phyloP scores from a whole-genome alignment of 768 basidiomycete genomes.

The Lepiota brunneoincarnata region DNA sequence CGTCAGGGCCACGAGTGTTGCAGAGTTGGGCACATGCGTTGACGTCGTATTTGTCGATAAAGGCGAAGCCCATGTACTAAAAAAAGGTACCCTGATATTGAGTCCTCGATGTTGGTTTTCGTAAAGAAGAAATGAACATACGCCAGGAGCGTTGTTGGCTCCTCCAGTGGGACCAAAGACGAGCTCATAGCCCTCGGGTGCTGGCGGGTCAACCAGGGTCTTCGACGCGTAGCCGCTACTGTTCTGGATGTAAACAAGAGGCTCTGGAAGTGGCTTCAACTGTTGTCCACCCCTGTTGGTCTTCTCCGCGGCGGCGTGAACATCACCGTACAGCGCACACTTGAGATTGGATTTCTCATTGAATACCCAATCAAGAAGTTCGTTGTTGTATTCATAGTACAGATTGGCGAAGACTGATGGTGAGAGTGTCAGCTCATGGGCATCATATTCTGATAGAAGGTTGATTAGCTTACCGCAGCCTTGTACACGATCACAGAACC shows the following conservation, averaged over 20 bases:
- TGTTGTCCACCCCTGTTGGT: slow-evolving; percentile 43
- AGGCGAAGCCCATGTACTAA: slow-evolving; percentile 52
- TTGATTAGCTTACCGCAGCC: slow-evolving; percentile 37
- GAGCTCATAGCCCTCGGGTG: slow-evolving; percentile 42
- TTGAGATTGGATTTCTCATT: slow-evolving; percentile 42
- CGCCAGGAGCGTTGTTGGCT: slow-evolving; percentile 45
- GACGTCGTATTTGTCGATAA: slow-evolving; percentile 46
- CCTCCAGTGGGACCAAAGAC: slow-evolving; percentile 44
- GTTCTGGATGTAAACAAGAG: slow-evolving; percentile 40
- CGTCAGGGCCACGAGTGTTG: slow-evolving; percentile 39
- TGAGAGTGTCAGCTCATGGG: neutral
- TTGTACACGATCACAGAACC: slow-evolving; percentile 33
- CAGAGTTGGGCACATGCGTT: slow-evolving; percentile 42
- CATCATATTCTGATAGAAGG: neutral
- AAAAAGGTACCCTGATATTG: neutral
- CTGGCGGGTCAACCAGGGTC: slow-evolving; percentile 33
- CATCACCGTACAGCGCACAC: slow-evolving; percentile 43
- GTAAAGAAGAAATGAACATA: slow-evolving; percentile 20
- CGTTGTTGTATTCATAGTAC: slow-evolving; percentile 48
- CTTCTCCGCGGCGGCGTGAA: slow-evolving; percentile 42
- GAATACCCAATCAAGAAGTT: slow-evolving; percentile 35
- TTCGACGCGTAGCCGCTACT: slow-evolving; percentile 39
- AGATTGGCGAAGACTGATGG: slow-evolving; percentile 44
- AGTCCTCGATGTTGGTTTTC: neutral
- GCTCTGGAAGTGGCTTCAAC: slow-evolving; percentile 29